phyloP scores from a whole-genome alignment of 2,329 filamentous ascomycete species.

The Botrytis hyacinthi region DNA sequence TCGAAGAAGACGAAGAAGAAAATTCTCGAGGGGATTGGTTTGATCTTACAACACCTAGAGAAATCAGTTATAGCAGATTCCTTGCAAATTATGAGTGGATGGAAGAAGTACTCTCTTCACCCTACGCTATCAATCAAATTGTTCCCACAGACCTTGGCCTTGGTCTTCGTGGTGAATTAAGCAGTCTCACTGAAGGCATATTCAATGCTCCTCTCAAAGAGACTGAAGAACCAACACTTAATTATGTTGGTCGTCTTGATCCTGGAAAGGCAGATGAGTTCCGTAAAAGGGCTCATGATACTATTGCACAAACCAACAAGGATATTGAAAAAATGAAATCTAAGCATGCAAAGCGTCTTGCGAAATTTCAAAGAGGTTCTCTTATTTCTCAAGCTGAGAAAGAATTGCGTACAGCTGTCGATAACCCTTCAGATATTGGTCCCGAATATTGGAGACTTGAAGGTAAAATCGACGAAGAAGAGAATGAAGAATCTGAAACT shows the following conservation, averaged over 20 bases:
- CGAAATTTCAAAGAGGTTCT: conserved; percentile 69
- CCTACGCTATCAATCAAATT: conserved; percentile 82
- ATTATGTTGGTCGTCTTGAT: conserved; percentile 64
- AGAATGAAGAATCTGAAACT: conserved; percentile 39
- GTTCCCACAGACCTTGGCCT: conserved; percentile 83
- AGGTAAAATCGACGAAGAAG: conserved; percentile 53
- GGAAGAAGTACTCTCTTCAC: conserved; percentile 92
- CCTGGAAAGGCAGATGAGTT: conserved; percentile 80
- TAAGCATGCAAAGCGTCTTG: conserved; percentile 72
- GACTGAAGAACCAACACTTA: conserved; percentile 34
- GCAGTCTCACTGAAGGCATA: conserved; percentile 78
- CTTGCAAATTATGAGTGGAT: conserved; percentile 98
- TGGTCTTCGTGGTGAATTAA: conserved; percentile 79
- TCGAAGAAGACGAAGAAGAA: conserved; percentile 75
- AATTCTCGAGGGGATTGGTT: conserved; percentile 83
- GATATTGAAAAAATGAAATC: conserved; percentile 85
- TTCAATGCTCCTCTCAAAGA: conserved; percentile 66
- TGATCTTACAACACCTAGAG: conserved; percentile 82
- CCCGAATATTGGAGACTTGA: conserved; percentile 64
- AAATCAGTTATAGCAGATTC: conserved; percentile 84
- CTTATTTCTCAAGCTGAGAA: conserved; percentile 72
- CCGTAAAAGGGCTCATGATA: conserved; percentile 70
- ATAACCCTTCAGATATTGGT: conserved; percentile 53
- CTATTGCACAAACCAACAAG: conserved; percentile 68
- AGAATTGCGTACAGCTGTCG: conserved; percentile 65